Percentiles rank a stretch among this genome's conserved stretches.
Evolutionary conservation across 176 grass and related monocot species (phyloP).

Genomic region (Bothriochloa decipiens): DNA sequence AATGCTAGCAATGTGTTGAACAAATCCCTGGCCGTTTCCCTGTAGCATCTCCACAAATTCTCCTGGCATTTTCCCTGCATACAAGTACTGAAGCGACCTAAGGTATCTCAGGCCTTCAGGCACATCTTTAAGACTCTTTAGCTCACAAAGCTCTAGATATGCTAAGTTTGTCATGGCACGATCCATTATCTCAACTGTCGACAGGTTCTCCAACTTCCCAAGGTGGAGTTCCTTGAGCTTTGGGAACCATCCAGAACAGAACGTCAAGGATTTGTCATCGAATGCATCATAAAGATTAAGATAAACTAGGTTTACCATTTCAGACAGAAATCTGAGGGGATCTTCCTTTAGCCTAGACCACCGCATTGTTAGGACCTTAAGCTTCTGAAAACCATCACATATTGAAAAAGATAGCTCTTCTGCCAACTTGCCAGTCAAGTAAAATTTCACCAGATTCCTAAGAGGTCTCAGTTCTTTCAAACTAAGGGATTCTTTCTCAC

Average conservation of each 20-base stretch:
- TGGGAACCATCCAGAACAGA: constrained; percentile 3
- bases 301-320: not conserved
- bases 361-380: not conserved
- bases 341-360: not conserved
- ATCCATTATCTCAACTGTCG: not conserved
- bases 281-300: not conserved
- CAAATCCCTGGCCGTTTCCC: not conserved
- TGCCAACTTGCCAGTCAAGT: not conserved
- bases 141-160: not conserved
- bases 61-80: not conserved
- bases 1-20: not conserved
- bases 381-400: not conserved
- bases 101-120: not conserved
- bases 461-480: not conserved
- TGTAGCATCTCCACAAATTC: not conserved
- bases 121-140: not conserved
- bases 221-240: not conserved
- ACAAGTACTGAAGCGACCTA: not conserved
- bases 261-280: not conserved
- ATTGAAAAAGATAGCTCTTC: not conserved
- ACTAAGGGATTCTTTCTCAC: not conserved
- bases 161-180: not conserved
- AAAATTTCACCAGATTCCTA: not conserved
- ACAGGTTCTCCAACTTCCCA: not conserved
- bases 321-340: not conserved